phyloP scores from a whole-genome alignment of 108 stramenopile genomes.

The Bacterosira constricta region DNA sequence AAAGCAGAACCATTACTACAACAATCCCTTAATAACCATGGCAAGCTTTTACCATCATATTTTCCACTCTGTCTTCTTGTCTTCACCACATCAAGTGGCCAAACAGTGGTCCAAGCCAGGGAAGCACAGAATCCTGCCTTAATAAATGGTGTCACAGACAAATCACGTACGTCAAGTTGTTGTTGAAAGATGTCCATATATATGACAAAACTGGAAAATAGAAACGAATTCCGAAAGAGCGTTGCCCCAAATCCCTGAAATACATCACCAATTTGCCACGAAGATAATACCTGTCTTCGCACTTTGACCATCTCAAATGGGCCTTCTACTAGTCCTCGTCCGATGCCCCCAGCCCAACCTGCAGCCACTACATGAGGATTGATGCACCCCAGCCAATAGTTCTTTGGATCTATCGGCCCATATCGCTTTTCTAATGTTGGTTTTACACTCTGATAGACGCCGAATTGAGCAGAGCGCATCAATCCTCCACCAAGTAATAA shows the following conservation, averaged over 20 bases:
- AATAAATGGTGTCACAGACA: slow-evolving; percentile 54
- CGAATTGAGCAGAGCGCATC: slow-evolving; percentile 88
- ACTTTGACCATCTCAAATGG: slow-evolving; percentile 87
- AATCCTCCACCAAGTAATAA: slow-evolving; percentile 79
- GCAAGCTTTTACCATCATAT: slow-evolving; percentile 41
- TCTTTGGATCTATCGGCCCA: slow-evolving; percentile 22
- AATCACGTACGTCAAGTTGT: slow-evolving; percentile 35
- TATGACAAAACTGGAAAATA: slow-evolving; percentile 73
- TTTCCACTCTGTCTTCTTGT: slow-evolving; percentile 75
- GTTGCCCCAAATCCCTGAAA: slow-evolving; percentile 77
- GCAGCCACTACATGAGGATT: slow-evolving; percentile 76
- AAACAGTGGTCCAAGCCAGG: slow-evolving; percentile 81
- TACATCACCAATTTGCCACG: slow-evolving; percentile 58
- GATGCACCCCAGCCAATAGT: slow-evolving; percentile 51
- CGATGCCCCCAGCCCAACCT: slow-evolving; percentile 79
- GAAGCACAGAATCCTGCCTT: slow-evolving; percentile 84
- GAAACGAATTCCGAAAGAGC: slow-evolving; percentile 65
- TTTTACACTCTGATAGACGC: slow-evolving; percentile 62
- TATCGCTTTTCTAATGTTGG: slow-evolving; percentile 43
- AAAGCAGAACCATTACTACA: slow-evolving; percentile 60
- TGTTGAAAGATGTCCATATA: slow-evolving; percentile 80
- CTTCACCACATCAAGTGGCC: slow-evolving; percentile 86
- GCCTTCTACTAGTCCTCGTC: slow-evolving; percentile 78
- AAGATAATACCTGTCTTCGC: slow-evolving; percentile 65
- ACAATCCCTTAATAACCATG: slow-evolving; percentile 52